A percentile compares a stretch with the other conserved stretches of the same genome.
phyloP scores from a whole-genome alignment of 257 asterid species.

The Gardenia jasminoides region DNA sequence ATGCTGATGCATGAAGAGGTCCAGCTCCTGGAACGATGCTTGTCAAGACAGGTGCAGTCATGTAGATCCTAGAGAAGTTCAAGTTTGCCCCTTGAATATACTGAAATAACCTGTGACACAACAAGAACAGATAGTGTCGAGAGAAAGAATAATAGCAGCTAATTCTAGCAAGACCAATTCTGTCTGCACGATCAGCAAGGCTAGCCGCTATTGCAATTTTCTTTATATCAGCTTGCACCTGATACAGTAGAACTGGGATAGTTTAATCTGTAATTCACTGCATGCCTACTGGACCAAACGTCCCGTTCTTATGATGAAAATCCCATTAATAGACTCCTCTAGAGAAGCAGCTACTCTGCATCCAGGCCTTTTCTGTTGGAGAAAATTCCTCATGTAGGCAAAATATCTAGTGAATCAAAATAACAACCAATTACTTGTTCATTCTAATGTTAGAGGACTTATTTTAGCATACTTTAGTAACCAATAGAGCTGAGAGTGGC shows the following conservation, averaged over 20 bases:
- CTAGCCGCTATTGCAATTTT: not conserved
- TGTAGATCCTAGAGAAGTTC: constrained; percentile 59
- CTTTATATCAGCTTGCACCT: not conserved
- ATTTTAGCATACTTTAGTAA: not conserved
- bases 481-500: not conserved
- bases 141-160: not conserved
- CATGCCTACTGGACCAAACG: not conserved
- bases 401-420: not conserved
- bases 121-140: not conserved
- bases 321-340: not conserved
- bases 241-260: not conserved
- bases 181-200: not conserved
- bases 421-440: not conserved
- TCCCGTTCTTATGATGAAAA: not conserved
- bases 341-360: not conserved
- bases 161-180: not conserved
- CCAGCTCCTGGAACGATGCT: constrained; percentile 85
- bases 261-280: not conserved
- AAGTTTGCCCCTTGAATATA: constrained; percentile 81
- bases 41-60: constrained; percentile 75
- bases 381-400: not conserved
- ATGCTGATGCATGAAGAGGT: constrained; percentile 79
- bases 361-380: not conserved
- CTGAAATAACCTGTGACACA: constrained; percentile 57
- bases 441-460: not conserved